Evolutionary conservation across 2,329 filamentous ascomycete genomes (phyloP).

Genomic region (Rutstroemia sp.): DNA sequence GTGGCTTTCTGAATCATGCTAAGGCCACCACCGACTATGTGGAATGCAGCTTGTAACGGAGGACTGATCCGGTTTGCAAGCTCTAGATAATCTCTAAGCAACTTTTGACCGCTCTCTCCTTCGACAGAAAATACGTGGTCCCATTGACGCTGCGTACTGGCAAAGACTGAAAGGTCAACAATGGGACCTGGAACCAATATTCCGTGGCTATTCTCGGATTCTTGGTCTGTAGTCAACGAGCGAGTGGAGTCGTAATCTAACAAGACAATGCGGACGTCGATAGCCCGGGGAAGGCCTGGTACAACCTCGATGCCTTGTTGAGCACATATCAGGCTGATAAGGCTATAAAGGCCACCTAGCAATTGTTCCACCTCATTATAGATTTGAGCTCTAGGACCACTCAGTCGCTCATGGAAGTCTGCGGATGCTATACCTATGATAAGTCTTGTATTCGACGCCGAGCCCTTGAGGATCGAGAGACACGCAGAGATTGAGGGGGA

Average conservation of each 20-base stretch:
- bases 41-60: slow-evolving; percentile 43
- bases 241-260: slow-evolving; percentile 49
- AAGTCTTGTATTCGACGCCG: slow-evolving; percentile 27
- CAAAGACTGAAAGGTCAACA: slow-evolving; percentile 44
- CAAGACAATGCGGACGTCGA: slow-evolving; percentile 70
- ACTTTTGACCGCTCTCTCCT: slow-evolving; percentile 53
- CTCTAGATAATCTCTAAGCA: slow-evolving; percentile 44
- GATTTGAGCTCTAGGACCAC: slow-evolving; percentile 42
- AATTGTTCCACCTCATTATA: slow-evolving; percentile 68
- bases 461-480: slow-evolving; percentile 41
- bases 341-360: slow-evolving; percentile 69
- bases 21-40: slow-evolving; percentile 46
- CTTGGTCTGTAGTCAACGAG: slow-evolving; percentile 33
- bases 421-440: slow-evolving; percentile 54
- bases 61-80: slow-evolving; percentile 40
- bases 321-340: slow-evolving; percentile 66
- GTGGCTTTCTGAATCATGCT: slow-evolving; percentile 33
- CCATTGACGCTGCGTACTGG: slow-evolving; percentile 52
- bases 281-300: slow-evolving; percentile 58
- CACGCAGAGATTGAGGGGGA: slow-evolving; percentile 48
- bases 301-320: slow-evolving; percentile 48
- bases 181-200: slow-evolving; percentile 30
- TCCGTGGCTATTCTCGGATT: neutral
- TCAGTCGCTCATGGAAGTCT: slow-evolving; percentile 39
- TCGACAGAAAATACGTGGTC: slow-evolving; percentile 57